Evolutionary conservation across 768 basidiomycete genomes (phyloP).

Genomic region (Xerocomellus chrysenteron): DNA sequence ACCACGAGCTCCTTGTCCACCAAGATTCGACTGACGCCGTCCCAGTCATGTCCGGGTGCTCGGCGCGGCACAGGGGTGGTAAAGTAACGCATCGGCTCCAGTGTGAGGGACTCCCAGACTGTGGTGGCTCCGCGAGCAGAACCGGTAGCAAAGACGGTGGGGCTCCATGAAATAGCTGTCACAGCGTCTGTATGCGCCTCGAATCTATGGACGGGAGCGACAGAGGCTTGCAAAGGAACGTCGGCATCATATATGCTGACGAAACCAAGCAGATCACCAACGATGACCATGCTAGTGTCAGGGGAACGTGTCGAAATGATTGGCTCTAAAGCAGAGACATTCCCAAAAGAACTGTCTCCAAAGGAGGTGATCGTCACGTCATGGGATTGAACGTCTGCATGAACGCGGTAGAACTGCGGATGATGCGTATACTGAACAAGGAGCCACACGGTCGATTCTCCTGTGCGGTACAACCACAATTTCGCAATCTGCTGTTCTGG

Average conservation of each 20-base stretch:
- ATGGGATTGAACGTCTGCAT: constrained; percentile 32
- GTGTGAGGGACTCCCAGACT: constrained; percentile 66
- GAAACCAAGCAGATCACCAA: constrained; percentile 65
- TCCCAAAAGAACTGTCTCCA: constrained; percentile 51
- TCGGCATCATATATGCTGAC: constrained; percentile 61
- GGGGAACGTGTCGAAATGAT: constrained; percentile 39
- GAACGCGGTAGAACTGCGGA: constrained; percentile 51
- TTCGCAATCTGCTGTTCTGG: constrained; percentile 11
- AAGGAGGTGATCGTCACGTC: constrained; percentile 41
- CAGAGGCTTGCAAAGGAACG: constrained; percentile 9
- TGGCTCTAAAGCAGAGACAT: constrained; percentile 50
- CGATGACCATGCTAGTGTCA: constrained; percentile 54
- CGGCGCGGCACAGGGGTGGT: constrained; percentile 43
- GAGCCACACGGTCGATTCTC: constrained; percentile 24
- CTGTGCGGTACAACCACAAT: constrained; percentile 17
- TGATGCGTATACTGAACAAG: constrained; percentile 53
- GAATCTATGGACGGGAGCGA: constrained; percentile 46
- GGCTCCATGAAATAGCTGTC: constrained; percentile 62
- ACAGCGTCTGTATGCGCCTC: constrained; percentile 69
- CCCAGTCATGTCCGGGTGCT: constrained; percentile 35
- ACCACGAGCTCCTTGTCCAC: constrained; percentile 55
- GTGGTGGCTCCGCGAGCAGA: constrained; percentile 57
- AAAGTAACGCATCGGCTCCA: constrained; percentile 57
- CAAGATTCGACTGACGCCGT: constrained; percentile 55
- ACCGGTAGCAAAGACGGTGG: constrained; percentile 61